Conservation (phyloP, 805 yeast genomes). For the Lachancea cidri region DNA sequence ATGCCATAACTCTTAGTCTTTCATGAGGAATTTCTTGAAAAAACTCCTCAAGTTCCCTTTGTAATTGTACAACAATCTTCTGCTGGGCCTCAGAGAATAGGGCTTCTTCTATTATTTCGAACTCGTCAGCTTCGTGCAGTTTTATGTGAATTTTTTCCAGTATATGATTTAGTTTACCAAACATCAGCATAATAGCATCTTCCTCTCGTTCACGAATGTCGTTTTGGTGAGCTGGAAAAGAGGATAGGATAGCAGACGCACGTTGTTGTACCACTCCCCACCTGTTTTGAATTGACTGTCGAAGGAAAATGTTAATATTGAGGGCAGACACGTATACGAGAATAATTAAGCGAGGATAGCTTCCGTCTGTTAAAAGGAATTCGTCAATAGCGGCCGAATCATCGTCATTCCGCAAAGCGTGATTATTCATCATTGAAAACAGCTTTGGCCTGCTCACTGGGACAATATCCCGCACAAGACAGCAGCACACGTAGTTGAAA, state of each 20-base stretch:
- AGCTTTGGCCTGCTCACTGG: constrained; percentile 47
- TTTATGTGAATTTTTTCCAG: constrained; percentile 57
- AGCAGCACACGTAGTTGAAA: constrained; percentile 56
- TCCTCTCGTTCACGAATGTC: constrained; percentile 33
- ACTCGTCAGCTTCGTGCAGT: constrained; percentile 36
- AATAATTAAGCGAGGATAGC: constrained; percentile 28
- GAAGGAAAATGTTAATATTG: constrained; percentile 57
- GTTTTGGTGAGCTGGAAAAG: constrained; percentile 5
- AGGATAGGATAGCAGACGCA: constrained; percentile 14
- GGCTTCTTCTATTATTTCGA: constrained; percentile 30
- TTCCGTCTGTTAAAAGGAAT: constrained; percentile 3
- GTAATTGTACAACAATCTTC: constrained; percentile 39
- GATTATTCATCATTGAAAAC: constrained; percentile 28
- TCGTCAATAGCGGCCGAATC: constrained; percentile 20
- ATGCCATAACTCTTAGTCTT: constrained; percentile 43
- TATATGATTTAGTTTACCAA: constrained; percentile 53
- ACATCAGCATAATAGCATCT: constrained; percentile 45
- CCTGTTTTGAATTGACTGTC: constrained; percentile 55
- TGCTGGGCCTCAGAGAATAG: background rate
- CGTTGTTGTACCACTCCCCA: constrained; percentile 43
- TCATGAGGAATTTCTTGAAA: constrained; percentile 36
- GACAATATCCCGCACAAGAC: constrained; percentile 73
- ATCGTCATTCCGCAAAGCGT: constrained; percentile 18
- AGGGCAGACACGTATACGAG: constrained; percentile 58
- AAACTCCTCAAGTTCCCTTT: constrained; percentile 39